These are phyloP conservation scores for Penicillium coffeae DNA, from an alignment of 495 filamentous ascomycete genomes.

Conservation along the genomic window DNA sequence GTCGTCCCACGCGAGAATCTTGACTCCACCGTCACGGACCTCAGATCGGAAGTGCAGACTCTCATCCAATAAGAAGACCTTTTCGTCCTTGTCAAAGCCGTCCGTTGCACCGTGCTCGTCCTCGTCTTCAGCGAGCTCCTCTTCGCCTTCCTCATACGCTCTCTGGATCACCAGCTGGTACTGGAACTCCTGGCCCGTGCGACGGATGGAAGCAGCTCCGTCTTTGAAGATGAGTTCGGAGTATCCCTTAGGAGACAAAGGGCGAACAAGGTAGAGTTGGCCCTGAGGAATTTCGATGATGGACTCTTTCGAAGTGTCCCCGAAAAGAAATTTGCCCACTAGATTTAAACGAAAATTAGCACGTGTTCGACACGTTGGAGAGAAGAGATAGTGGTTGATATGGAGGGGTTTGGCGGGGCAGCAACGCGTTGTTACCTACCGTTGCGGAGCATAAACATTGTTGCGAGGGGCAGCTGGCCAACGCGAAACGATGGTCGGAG, in stretches of 20 bases:
- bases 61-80: conserved; percentile 92
- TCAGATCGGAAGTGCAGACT: conserved; percentile 82
- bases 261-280: conserved; percentile 94
- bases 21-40: conserved; percentile 69
- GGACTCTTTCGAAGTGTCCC: conserved; percentile 86
- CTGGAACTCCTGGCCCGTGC: conserved; percentile 89
- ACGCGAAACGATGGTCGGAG: conserved; percentile 10
- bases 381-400: conserved; percentile 6
- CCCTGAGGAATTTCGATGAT: conserved; percentile 93
- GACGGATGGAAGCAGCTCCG: conserved; percentile 83
- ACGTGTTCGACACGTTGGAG: not conserved
- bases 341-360: conserved; percentile 17
- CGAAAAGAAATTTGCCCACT: conserved; percentile 93
- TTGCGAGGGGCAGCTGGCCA: conserved; percentile 32
- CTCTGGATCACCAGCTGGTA: conserved; percentile 96
- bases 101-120: conserved; percentile 75
- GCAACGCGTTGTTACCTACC: conserved; percentile 40
- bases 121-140: conserved; percentile 80
- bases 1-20: conserved; percentile 90
- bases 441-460: conserved; percentile 73
- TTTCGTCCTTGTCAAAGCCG: conserved; percentile 81
- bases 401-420: conserved; percentile 38
- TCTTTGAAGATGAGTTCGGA: conserved; percentile 99
- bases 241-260: conserved; percentile 91
- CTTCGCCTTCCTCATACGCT: conserved; percentile 96